Evolutionary conservation across 164 flowering plant genomes (phyloP), one percentile per base, ranked within the genome.

Genomic region (Nelumbo lutea): DNA sequence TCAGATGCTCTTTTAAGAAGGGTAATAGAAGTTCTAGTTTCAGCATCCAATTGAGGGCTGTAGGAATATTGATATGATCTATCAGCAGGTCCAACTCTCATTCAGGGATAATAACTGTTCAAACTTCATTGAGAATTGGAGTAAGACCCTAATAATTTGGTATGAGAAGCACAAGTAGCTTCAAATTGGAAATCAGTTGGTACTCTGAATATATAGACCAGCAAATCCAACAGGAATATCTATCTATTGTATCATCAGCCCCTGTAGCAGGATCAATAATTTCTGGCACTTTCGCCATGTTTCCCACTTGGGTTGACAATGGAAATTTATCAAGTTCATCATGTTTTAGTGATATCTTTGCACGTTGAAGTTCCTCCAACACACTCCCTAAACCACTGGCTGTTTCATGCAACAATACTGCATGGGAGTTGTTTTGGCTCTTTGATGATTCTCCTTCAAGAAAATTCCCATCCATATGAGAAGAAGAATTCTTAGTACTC

Each of bases 301-400:
- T 42, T 9, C 57, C 43, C 62, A 52, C 72, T 52, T 72, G 63
- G 6, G 42, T 75, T 51, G 66, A 15, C 6, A 55, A 45, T 43
- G 87, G 74, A 43, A 61, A 41, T 47, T 69, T 63, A 58, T 62
- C 68, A 42, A 89, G 76, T 63, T 85, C 79, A 27, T 27, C 27
- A 47, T 83, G 79, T 48, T 78, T 80, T 15, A 94, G 78, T 5
- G 93, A 80, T 44, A 80, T 55, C 73, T 75, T 90, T 11, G 96
- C 98, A 51, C 68, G 70, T 72, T 84, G 82, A 48, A 94, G 96
- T 56, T 85, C 87, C n/a, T 83, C 89, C 59, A 94, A 80, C 47
- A 91, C 86, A 60, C 67, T 62, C 39, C 68, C 78, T 47, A 81
- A 62, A 15, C 42, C 65, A 8, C 62, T 46, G 10, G 83, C 14